Evolutionary conservation across 257 asterid genomes (phyloP).

Genomic region (Rauvolfia tetraphylla): DNA sequence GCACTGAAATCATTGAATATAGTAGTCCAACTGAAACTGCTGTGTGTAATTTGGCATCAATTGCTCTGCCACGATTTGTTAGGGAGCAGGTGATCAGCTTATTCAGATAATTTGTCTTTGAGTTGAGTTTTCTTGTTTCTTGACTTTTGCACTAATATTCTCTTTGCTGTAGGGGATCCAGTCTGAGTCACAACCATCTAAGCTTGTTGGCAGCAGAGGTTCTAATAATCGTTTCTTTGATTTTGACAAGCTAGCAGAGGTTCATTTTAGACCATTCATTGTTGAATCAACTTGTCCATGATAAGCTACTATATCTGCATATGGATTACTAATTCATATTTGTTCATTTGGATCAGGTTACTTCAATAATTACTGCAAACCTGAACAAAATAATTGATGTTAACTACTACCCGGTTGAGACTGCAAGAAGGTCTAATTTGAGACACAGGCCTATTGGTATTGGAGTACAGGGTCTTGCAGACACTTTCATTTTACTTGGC

Average conservation of each 20-base stretch:
- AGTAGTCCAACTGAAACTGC: constrained; percentile 93
- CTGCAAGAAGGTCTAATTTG: constrained; percentile 81
- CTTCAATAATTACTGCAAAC: constrained; percentile 64
- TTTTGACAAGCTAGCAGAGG: constrained; percentile 94
- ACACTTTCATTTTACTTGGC: constrained; percentile 90
- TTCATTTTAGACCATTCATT: constrained; percentile 21
- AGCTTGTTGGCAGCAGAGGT: constrained; percentile 92
- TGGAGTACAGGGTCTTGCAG: constrained; percentile 99
- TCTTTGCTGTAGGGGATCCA: constrained; percentile 61
- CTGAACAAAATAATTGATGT: constrained; percentile 88
- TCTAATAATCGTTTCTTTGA: constrained; percentile 76
- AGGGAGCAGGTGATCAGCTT: constrained; percentile 66
- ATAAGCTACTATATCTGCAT: background rate
- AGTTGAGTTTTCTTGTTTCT: background rate
- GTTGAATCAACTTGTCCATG: background rate
- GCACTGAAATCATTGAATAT: constrained; percentile 90
- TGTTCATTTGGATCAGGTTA: constrained; percentile 53
- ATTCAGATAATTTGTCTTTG: background rate
- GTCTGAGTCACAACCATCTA: constrained; percentile 74
- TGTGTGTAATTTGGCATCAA: constrained; percentile 93
- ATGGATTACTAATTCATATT: background rate
- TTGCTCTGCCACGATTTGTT: constrained; percentile 90
- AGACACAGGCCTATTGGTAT: constrained; percentile 95
- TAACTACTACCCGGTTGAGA: constrained; percentile 91
- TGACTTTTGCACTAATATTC: background rate